Evolutionary conservation across 768 basidiomycete genomes (phyloP).

Genomic region (Daedalea quercina): DNA sequence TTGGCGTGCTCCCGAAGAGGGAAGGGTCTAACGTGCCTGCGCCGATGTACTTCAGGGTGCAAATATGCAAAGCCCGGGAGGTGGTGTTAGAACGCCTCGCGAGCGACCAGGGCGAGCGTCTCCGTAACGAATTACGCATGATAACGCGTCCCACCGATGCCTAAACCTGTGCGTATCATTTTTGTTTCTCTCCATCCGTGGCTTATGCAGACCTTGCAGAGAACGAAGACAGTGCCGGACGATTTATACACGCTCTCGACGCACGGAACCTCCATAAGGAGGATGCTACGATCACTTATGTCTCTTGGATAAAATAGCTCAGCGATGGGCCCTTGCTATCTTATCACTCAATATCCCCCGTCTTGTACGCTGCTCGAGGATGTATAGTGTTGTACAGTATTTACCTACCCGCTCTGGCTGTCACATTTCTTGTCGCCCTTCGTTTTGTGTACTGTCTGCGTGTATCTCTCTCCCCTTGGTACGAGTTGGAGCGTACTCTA

Average conservation of each 20-base stretch:
- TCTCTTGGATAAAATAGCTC: background rate
- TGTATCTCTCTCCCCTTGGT: no score
- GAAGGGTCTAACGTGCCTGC: background rate
- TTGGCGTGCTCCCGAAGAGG: background rate
- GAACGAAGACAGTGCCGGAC: background rate
- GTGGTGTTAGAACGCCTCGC: constrained; percentile 7
- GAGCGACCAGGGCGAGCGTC: constrained; percentile 5
- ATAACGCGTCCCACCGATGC: background rate
- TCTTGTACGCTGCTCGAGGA: background rate
- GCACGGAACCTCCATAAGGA: background rate
- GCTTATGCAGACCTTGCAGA: background rate
- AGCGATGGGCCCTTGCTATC: background rate
- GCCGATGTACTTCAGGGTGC: constrained; percentile 8
- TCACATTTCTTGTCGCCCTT: background rate
- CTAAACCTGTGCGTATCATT: background rate
- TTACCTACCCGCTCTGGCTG: background rate
- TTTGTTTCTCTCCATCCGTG: background rate
- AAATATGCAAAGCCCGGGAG: constrained; percentile 6
- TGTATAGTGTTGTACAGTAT: background rate
- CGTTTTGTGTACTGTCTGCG: no score
- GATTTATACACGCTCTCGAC: background rate
- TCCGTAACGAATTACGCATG: constrained; percentile 5
- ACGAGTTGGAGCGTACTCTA: no score
- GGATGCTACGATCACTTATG: background rate
- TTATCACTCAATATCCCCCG: background rate